Evolutionary conservation across 1,284 basidiomycete genomes (phyloP).

Genomic region (Ustilago xerochloae): DNA sequence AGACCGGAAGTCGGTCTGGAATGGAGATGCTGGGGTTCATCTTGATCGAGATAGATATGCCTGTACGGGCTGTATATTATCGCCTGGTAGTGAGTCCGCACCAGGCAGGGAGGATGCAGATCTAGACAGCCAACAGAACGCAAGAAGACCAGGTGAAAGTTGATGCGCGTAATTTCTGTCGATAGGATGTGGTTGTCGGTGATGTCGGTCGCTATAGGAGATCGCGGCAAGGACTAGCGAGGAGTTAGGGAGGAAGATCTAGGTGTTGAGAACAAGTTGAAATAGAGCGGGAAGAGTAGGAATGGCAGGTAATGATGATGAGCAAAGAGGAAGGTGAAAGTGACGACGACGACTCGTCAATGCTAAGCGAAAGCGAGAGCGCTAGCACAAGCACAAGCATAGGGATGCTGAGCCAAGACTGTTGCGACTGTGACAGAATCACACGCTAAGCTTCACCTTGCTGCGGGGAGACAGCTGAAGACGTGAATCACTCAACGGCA

Average conservation of each 20-base stretch:
- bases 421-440: neutral
- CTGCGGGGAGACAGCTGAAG: neutral
- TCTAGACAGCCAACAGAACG: neutral
- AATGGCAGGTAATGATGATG: neutral
- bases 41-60: neutral
- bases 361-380: neutral
- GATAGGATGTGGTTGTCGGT: neutral
- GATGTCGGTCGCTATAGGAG: too few relatives aligned
- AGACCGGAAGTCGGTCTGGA: conserved; percentile 58
- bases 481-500: neutral
- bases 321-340: neutral
- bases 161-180: neutral
- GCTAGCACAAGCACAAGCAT: neutral
- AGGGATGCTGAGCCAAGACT: neutral
- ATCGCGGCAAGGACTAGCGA: too few relatives aligned
- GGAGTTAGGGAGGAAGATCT: neutral
- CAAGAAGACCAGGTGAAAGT: neutral
- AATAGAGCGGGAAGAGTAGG: too few relatives aligned
- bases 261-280: neutral
- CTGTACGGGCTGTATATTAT: neutral
- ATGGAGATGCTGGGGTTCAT: conserved; percentile 55
- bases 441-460: neutral
- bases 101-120: neutral
- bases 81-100: neutral
- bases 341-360: neutral